A percentile compares a stretch with the other conserved stretches of the same genome.
Conservation (phyloP, 768 basidiomycete species). For the Termitomyces sp. region DNA sequence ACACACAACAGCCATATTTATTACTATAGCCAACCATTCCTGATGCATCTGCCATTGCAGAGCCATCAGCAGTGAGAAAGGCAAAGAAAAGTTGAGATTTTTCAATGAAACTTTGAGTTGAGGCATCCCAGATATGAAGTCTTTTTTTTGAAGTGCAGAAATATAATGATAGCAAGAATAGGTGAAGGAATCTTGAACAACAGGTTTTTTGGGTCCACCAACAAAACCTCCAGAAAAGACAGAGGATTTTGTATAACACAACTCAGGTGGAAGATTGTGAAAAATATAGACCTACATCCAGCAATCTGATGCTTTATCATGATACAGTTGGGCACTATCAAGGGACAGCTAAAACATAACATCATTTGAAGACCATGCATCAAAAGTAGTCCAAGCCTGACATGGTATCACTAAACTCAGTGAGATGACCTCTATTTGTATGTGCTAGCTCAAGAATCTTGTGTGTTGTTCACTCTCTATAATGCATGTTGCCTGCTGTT, state of each 20-base stretch:
- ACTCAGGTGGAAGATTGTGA: neutral
- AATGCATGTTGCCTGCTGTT: neutral
- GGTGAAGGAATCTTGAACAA: neutral
- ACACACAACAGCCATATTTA: conserved; percentile 25
- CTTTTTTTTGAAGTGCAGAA: conserved; percentile 13
- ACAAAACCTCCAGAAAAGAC: neutral
- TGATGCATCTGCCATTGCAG: conserved; percentile 20
- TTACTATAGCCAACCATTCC: conserved; percentile 17
- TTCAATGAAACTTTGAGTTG: conserved; percentile 1
- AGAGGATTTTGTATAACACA: neutral
- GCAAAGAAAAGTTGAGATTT: conserved; percentile 12
- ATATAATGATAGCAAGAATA: neutral
- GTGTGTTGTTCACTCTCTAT: neutral
- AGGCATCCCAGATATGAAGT: conserved; percentile 17
- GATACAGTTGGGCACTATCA: neutral
- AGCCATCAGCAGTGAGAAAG: conserved; percentile 18
- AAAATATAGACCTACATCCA: neutral
- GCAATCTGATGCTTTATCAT: neutral
- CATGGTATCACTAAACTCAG: neutral
- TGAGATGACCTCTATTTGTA: neutral
- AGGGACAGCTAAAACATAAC: neutral
- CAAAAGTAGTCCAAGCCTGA: neutral
- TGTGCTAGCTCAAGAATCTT: neutral
- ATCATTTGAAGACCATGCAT: neutral
- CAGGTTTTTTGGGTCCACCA: neutral